A percentile compares a stretch with the other conserved stretches of the same genome.
Evolutionary conservation across 2,329 filamentous ascomycete genomes (phyloP).

Genomic region (Colletotrichum scovillei): DNA sequence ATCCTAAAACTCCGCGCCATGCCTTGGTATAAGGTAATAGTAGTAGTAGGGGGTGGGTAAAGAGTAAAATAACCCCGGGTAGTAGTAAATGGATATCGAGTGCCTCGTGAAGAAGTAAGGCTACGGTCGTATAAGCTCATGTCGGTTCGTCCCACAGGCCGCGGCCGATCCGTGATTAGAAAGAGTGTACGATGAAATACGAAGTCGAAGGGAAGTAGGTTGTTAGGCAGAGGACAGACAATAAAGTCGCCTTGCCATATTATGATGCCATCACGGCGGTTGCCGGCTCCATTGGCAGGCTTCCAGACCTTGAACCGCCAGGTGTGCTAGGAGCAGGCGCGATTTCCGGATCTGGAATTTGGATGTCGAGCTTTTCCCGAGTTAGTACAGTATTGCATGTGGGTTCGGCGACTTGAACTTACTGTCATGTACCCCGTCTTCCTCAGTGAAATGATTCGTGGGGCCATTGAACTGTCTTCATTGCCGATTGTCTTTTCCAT

Average conservation of each 20-base stretch:
- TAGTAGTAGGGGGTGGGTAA: slow-evolving; percentile 8
- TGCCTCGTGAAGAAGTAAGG: slow-evolving; percentile 17
- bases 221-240: neutral
- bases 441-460: slow-evolving; percentile 82
- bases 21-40: slow-evolving; percentile 36
- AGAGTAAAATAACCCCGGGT: slow-evolving; percentile 11
- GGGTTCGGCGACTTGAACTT: slow-evolving; percentile 47
- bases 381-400: slow-evolving; percentile 39
- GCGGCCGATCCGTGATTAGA: slow-evolving; percentile 27
- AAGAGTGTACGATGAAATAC: slow-evolving; percentile 33
- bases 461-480: slow-evolving; percentile 64
- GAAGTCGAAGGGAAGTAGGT: slow-evolving; percentile 13
- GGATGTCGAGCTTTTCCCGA: slow-evolving; percentile 76
- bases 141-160: slow-evolving; percentile 15
- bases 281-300: slow-evolving; percentile 31
- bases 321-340: slow-evolving; percentile 61
- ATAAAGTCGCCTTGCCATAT: neutral
- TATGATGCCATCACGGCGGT: slow-evolving; percentile 29
- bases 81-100: slow-evolving; percentile 35
- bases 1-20: slow-evolving; percentile 37
- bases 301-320: slow-evolving; percentile 22
- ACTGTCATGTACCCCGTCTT: slow-evolving; percentile 90
- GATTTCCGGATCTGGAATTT: slow-evolving; percentile 83
- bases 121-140: slow-evolving; percentile 32
- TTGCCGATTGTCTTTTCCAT: slow-evolving; percentile 67